These are phyloP conservation scores for Fusarium anguioides DNA, from an alignment of 2,329 filamentous ascomycete species.

Conservation along the genomic window DNA sequence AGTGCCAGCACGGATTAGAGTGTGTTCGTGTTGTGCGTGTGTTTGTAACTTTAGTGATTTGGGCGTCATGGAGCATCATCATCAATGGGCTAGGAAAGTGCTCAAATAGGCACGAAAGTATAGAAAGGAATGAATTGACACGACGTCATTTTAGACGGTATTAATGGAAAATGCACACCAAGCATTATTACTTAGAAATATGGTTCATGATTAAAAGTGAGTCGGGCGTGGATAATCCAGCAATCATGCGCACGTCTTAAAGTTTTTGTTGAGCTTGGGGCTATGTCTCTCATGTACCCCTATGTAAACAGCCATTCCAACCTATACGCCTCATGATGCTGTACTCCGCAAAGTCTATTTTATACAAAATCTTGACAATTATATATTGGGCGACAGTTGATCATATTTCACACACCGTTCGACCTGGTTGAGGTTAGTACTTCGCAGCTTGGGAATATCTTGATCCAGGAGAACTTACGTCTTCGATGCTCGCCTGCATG, in stretches of 20 bases:
- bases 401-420: slow-evolving; percentile 93
- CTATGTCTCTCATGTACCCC: slow-evolving; percentile 1
- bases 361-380: slow-evolving; percentile 39
- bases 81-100: slow-evolving; percentile 22
- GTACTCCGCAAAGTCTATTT: neutral
- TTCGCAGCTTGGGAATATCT: neutral
- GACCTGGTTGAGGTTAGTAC: slow-evolving; percentile 62
- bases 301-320: neutral
- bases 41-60: slow-evolving; percentile 17
- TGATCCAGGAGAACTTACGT: slow-evolving; percentile 64
- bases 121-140: slow-evolving; percentile 23
- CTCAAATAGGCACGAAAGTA: slow-evolving; percentile 17
- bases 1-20: slow-evolving; percentile 58
- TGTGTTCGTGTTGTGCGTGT: neutral
- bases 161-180: slow-evolving; percentile 1
- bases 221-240: slow-evolving; percentile 3
- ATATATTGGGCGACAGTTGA: slow-evolving; percentile 87
- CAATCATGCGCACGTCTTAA: slow-evolving; percentile 12
- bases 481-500: slow-evolving; percentile 89
- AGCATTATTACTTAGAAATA: neutral
- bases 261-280: neutral
- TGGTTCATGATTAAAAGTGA: neutral
- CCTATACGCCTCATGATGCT: slow-evolving; percentile 33
- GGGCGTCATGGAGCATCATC: slow-evolving; percentile 23
- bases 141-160: slow-evolving; percentile 13